Evolutionary conservation across 2,329 filamentous ascomycete species (phyloP), one percentile per base, ranked within the genome.

Genomic region (Helicocarpus griseus): DNA sequence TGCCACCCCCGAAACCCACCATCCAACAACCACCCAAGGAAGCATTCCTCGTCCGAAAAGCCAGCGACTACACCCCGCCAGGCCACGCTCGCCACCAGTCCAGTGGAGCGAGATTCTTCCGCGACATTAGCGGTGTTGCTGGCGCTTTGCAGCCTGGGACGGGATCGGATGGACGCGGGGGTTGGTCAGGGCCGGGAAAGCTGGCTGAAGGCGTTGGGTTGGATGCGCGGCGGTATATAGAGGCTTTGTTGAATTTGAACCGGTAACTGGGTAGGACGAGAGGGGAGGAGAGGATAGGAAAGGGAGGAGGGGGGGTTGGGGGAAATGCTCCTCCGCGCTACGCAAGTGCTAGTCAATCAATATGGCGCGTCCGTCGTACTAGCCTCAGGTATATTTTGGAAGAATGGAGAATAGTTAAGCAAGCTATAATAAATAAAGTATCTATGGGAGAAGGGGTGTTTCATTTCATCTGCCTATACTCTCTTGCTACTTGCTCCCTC

Each of bases 171-270:
- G 57, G 61, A 44, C 69, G 62, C 53, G 54, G 48, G 54, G 56
- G 28, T 8, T 29, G 38, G 47, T 29, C 24, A 4, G 62, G 59
- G 5, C 63, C 69, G 0, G 68, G 60, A 21, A 72, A 63, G 51
- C 54, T 70, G 43, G 69, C 66, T 8, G 72, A 75, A 54, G 73
- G 73, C 6, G 57, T 75, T 36, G 73, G 73, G 1, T 60, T 75
- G 36, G 72, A 75, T 65, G 67, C 72, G 19, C 66, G 68, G 54
- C 67, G 65, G 52, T 75, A 74, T 65, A 69, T 75, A 54, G 72
- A 75, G 56, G 66, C 66, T 33, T 55, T 75, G 56, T 60, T 75
- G 39, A 69, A 63, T 54, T 62, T 75, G 58, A 74, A 72, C 63
- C 60, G 65, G 57, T 74, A 49, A n/a, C n/a, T n/a, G n/a, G n/a